Evolutionary conservation across 139 green algal genomes (phyloP).

Genomic region (Chlamydomonas schloesseri): DNA sequence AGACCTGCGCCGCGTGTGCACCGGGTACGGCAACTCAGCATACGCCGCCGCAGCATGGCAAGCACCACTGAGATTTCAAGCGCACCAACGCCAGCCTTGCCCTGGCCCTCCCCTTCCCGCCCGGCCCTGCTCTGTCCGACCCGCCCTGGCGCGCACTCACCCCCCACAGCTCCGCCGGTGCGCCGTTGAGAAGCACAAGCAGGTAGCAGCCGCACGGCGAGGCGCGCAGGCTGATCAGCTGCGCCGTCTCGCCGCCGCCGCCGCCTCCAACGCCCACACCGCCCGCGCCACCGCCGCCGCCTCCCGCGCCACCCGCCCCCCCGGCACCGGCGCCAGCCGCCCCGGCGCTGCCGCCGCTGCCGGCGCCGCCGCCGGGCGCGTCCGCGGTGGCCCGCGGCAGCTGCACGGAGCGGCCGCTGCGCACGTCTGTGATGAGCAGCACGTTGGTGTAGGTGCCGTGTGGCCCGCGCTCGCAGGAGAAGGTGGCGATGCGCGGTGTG

Average conservation of each 20-base stretch:
- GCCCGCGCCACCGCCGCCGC: not conserved
- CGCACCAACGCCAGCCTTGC: no score
- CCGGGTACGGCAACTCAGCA: no score
- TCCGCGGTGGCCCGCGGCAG: not conserved
- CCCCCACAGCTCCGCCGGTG: slow-evolving; percentile 84
- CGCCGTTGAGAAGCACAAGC: slow-evolving; percentile 75
- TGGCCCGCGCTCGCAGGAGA: slow-evolving; percentile 65
- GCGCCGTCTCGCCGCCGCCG: slow-evolving; percentile 55
- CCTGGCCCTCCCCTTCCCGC: no score
- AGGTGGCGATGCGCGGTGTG: slow-evolving; percentile 69
- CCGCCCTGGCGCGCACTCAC: no score
- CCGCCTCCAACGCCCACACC: not conserved
- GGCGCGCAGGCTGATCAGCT: slow-evolving; percentile 73
- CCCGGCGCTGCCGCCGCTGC: not conserved
- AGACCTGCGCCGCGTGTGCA: slow-evolving; percentile 35
- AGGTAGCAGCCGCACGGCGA: slow-evolving; percentile 79
- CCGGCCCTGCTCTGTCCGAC: no score
- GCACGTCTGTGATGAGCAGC: slow-evolving; percentile 75
- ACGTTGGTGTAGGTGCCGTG: slow-evolving; percentile 66
- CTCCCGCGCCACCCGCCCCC: not conserved
- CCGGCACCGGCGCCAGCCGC: not conserved
- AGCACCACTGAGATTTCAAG: no score
- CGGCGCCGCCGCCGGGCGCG: not conserved
- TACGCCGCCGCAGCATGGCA: no score
- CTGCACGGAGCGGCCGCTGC: slow-evolving; percentile 48